Evolutionary conservation across 164 flowering plant genomes (phyloP), one percentile per base, ranked within the genome.

Genomic region (Annona cherimola): DNA sequence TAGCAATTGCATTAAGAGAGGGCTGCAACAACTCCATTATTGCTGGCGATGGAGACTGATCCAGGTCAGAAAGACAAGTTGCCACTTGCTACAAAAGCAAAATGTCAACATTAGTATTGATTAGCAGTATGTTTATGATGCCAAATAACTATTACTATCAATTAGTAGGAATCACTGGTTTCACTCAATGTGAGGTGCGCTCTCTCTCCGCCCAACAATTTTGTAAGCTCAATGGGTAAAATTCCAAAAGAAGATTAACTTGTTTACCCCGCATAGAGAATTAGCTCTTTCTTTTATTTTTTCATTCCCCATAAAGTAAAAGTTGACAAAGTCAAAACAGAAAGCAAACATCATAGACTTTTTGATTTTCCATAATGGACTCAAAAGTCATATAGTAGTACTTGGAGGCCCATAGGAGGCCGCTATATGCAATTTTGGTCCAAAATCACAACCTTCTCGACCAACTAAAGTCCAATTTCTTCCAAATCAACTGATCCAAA

Each of bases 11-110:
- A 83, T 84, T 79, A 19, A 89, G 77, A 75, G 88, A 84, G 63
- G 96, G 90, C 81, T 93, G 81, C 89, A 96, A 80, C 44, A 94
- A 81, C 74, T 89, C 96, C 77, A 89, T 66, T 57, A 87, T 61
- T 59, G 89, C 64, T 57, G 90, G 80, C 59, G 90, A 75, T 41
- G 90, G 95, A 12, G 95, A 89, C 65, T 95, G 99, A 35, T 88
- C 96, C 84, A 93, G 59, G 77, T 92, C 95, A 71, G 96, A 79
- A 69, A 96, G 96, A 78, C 81, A 86, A 69, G 80, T 66, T 57
- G 84, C 82, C 69, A 91, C 90, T 89, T 91, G 91, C 99, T 96
- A 89, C 80, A 84, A 20, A 61, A 50, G 71, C 14, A 45, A 79
- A 71, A 65, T 26, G 35, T 26, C 16, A 20, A 2, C 5, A 39